Conservation (phyloP, 2,329 filamentous ascomycete genomes). For the Cryphonectria radicalis region DNA sequence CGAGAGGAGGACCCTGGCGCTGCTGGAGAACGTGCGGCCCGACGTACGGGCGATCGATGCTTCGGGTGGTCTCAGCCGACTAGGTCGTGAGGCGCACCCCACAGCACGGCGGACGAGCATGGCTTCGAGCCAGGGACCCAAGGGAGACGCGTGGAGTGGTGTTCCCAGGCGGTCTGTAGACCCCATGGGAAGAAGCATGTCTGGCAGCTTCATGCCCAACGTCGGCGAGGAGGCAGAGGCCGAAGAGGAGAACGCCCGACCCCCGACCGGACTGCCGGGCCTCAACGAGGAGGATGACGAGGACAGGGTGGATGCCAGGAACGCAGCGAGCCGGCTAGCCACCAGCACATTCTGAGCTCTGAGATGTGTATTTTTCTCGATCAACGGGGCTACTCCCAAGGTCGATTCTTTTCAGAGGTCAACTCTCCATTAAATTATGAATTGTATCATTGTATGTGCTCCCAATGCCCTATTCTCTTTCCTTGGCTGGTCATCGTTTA, state of each 20-base stretch:
- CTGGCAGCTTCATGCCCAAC: slow-evolving; percentile 70
- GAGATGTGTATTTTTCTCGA: neutral
- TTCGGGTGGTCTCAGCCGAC: slow-evolving; percentile 83
- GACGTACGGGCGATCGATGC: slow-evolving; percentile 93
- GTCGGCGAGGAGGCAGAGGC: slow-evolving; percentile 65
- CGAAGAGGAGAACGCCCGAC: slow-evolving; percentile 44
- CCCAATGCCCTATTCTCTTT: slow-evolving; percentile 9
- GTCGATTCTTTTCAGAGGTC: slow-evolving; percentile 13
- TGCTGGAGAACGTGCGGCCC: slow-evolving; percentile 89
- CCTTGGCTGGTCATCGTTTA: neutral
- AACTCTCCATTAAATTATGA: slow-evolving; percentile 18
- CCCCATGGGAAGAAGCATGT: slow-evolving; percentile 76
- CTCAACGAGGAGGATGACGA: slow-evolving; percentile 84
- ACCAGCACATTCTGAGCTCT: slow-evolving; percentile 83
- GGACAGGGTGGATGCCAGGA: slow-evolving; percentile 91
- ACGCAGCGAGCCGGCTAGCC: slow-evolving; percentile 90
- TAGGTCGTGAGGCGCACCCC: slow-evolving; percentile 89
- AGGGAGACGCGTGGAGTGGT: slow-evolving; percentile 98
- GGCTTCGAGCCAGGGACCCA: slow-evolving; percentile 89
- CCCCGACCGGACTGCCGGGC: slow-evolving; percentile 51
- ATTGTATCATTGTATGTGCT: slow-evolving; percentile 30
- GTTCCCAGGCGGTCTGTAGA: slow-evolving; percentile 78
- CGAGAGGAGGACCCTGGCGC: slow-evolving; percentile 86
- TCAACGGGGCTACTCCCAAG: neutral
- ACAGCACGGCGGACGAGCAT: slow-evolving; percentile 73